A percentile compares a stretch with the other conserved stretches of the same genome.
Evolutionary conservation across 306 rosid species (phyloP).

Genomic region (Vigna nakashimae): DNA sequence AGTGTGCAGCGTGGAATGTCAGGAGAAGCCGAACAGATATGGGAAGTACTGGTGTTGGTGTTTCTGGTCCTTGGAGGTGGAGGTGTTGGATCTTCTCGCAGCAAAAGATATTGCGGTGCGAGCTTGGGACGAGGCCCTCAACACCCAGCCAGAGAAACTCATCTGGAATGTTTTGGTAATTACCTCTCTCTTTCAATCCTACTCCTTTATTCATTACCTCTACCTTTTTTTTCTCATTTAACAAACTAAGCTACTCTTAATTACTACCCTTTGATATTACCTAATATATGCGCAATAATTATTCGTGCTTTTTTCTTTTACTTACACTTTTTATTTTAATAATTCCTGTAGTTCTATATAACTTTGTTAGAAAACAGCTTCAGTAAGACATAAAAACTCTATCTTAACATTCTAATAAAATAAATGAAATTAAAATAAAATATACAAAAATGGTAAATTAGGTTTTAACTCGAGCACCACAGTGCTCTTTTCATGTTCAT

Average conservation of each 20-base stretch:
- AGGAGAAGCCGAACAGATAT: constrained; percentile 71
- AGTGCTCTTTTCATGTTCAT: neutral
- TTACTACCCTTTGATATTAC: no score
- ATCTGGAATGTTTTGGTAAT: constrained; percentile 87
- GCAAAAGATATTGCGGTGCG: constrained; percentile 82
- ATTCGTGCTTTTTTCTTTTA: no score
- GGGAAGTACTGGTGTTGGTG: constrained; percentile 98
- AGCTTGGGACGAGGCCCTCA: constrained; percentile 86
- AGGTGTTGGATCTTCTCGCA: constrained; percentile 64
- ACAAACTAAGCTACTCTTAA: neutral
- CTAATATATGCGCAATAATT: no score
- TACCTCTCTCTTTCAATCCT: neutral
- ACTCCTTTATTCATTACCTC: no score
- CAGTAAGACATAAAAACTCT: no score
- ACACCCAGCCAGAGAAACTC: constrained; percentile 90
- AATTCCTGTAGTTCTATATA: no score
- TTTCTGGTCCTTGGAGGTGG: constrained; percentile 85
- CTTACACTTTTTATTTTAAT: no score
- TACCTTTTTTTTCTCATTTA: neutral
- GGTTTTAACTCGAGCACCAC: no score
- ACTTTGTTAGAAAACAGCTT: no score
- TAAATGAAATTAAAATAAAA: no score
- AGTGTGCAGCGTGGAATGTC: constrained; percentile 64
- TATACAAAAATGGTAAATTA: no score
- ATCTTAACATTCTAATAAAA: no score